These are phyloP conservation scores for Eucalyptus sp. DNA, from an alignment of 345 rosid species.

Conservation along the genomic window DNA sequence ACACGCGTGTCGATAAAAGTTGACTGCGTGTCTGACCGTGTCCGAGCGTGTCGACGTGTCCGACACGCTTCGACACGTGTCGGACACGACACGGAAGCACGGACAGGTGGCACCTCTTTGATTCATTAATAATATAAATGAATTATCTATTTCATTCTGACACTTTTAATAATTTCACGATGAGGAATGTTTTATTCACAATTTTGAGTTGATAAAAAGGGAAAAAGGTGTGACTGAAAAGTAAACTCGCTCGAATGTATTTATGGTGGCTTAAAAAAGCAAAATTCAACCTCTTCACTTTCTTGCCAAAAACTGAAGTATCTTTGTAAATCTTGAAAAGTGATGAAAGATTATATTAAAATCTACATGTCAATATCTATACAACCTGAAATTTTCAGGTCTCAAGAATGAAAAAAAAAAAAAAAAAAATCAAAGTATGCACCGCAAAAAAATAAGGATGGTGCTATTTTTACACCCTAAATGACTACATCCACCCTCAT, in stretches of 20 bases:
- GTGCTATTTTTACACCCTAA: too few species aligned
- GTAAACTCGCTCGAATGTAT: background rate
- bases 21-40: too few species aligned
- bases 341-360: background rate
- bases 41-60: too few species aligned
- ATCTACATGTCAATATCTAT: background rate
- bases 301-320: background rate
- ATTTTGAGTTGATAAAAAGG: background rate
- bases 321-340: background rate
- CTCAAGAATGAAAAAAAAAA: background rate
- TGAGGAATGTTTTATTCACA: background rate
- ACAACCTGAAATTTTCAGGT: background rate
- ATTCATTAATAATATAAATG: too few species aligned
- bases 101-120: background rate
- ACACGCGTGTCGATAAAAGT: too few species aligned
- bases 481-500: too few species aligned
- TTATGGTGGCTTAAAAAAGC: background rate
- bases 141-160: too few species aligned
- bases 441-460: too few species aligned
- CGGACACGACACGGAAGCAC: too few species aligned
- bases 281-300: background rate
- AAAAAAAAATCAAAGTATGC: background rate
- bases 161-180: background rate
- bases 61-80: too few species aligned
- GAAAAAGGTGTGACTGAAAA: background rate